A percentile compares a stretch with the other conserved stretches of the same genome.
phyloP scores from a whole-genome alignment of 148 eudicot species.

The Camellia lanceoleosa region DNA sequence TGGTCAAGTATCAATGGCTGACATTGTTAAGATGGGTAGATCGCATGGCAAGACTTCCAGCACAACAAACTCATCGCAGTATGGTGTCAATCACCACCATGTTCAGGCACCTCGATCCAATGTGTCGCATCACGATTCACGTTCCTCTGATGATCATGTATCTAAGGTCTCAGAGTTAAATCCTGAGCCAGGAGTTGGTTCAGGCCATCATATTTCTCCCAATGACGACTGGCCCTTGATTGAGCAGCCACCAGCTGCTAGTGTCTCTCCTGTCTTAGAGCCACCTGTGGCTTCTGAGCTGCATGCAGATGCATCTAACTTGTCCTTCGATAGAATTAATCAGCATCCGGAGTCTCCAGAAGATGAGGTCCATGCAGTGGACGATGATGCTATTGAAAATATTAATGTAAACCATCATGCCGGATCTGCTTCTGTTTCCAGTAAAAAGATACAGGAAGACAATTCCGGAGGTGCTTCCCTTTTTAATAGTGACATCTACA shows the following conservation, averaged over 20 bases:
- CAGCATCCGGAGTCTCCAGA: constrained; percentile 32
- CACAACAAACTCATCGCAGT: constrained; percentile 38
- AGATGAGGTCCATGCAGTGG: constrained; percentile 42
- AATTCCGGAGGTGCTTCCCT: constrained; percentile 49
- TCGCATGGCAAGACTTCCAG: constrained; percentile 54
- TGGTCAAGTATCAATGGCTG: constrained; percentile 94
- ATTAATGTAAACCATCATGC: constrained; percentile 31
- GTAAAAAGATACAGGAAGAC: constrained; percentile 45
- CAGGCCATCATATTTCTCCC: constrained; percentile 36
- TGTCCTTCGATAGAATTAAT: constrained; percentile 29
- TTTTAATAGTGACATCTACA: constrained; percentile 50
- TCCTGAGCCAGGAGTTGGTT: constrained; percentile 25
- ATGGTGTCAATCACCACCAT: constrained; percentile 31
- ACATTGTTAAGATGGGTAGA: constrained; percentile 95
- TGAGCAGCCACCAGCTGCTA: constrained; percentile 56
- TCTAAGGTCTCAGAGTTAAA: constrained; percentile 36
- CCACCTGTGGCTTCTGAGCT: constrained; percentile 41
- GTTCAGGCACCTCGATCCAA: constrained; percentile 33
- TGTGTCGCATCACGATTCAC: constrained; percentile 31
- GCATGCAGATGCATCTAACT: constrained; percentile 36
- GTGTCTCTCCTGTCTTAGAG: constrained; percentile 33
- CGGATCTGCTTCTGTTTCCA: constrained; percentile 39
- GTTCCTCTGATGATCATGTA: constrained; percentile 39
- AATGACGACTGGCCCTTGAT: constrained; percentile 73
- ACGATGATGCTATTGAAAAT: constrained; percentile 37